Evolutionary conservation across 306 rosid species (phyloP), one percentile per base, ranked within the genome.

Genomic region (Citrullus colocynthis): DNA sequence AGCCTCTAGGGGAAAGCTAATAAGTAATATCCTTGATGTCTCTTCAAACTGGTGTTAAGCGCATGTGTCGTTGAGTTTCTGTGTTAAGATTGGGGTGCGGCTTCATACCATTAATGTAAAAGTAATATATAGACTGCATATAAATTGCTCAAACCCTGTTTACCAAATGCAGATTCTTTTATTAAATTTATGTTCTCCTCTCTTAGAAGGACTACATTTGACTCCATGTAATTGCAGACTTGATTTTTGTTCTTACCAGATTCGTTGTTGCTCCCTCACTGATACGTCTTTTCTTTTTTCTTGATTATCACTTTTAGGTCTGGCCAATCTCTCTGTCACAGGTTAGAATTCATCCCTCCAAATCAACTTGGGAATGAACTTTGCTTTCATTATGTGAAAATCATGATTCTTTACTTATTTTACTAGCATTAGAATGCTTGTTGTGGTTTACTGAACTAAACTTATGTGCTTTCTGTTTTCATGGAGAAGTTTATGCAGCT

Each of bases 311-410:
- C 75, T 58, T 69, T 55, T 93, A 92, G 98, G 98, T 45, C 78
- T 95, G 86, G 97, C 92, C 65, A 95, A 95, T 86, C 98, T 95
- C 84, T 87, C 98, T 7, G 79, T 90, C 79, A 80, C 97, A 90
- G 98, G 98, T 95, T 82, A 82, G 88, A 73, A 45, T 74, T 74
- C 84, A 75, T 84, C 76, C 71, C 86, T 28, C 74, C 55, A 44
- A 59, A 39, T 74, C 32, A 45, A 74, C 59, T 80, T 14, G n/a
- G 37, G 76, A 18, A 65, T 72, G 24, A 60, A 79, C 73, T 61
- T 75, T 2, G 56, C 30, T 9, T 17, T 79, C 63, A 63, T 32
- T 24, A 28, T 30, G 79, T 14, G 64, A 54, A 44, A 34, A 70
- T 20, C 78, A 8, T 75, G 52, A 61, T 16, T 11, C 30, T 37